A percentile compares a stretch with the other conserved stretches of the same genome.
Evolutionary conservation across 805 yeast genomes (phyloP).

Genomic region (Priceomyces melissophilus): DNA sequence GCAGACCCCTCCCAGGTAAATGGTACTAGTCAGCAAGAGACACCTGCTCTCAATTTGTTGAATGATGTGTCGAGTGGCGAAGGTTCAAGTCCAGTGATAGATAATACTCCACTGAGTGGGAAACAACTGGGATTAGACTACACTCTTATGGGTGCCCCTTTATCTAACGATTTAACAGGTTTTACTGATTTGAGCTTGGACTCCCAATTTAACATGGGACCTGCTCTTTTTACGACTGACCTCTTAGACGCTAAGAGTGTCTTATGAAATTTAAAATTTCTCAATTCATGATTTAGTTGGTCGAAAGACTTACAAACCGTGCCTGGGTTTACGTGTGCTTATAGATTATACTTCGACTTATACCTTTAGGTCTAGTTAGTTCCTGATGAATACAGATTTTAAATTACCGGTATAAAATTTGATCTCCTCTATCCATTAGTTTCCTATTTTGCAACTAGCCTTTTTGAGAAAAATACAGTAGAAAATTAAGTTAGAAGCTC

Average conservation of each 20-base stretch:
- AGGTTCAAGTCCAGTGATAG: not conserved
- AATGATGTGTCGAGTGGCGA: not conserved
- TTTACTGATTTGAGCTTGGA: constrained; percentile 3
- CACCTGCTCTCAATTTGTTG: constrained; percentile 2
- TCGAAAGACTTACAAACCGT: no score
- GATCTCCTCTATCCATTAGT: no score
- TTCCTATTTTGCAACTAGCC: no score
- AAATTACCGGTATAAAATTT: no score
- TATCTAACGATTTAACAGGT: constrained; percentile 4
- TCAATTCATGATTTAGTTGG: no score
- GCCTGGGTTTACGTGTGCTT: no score
- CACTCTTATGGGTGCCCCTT: not conserved
- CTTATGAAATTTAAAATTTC: not conserved
- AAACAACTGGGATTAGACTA: not conserved
- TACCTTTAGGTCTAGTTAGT: no score
- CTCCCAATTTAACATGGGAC: constrained; percentile 2
- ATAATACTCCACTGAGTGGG: not conserved
- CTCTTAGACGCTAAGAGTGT: not conserved
- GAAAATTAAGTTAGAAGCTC: no score
- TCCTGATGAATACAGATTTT: no score
- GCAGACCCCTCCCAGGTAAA: not conserved
- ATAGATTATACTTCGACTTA: no score
- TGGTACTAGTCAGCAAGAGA: not conserved
- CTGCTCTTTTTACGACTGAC: constrained; percentile 2
- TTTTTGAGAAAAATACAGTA: no score